Evolutionary conservation across 805 yeast genomes (phyloP).

Genomic region (Nakazawaea sp.): DNA sequence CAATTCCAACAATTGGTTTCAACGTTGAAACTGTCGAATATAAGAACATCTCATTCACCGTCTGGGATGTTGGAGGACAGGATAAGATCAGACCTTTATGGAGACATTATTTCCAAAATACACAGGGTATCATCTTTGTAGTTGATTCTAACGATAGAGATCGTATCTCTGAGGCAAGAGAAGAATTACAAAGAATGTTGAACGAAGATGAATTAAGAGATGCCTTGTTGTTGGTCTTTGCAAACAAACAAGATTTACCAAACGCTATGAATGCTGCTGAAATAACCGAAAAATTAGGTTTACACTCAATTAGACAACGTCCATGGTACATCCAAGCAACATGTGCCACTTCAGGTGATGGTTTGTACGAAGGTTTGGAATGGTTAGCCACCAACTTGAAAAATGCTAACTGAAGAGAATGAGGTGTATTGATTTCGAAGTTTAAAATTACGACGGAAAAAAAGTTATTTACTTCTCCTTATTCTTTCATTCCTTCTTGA

Average conservation of each 20-base stretch:
- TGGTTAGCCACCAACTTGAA: conserved; percentile 92
- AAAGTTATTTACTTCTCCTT: too few relatives aligned
- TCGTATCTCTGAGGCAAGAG: conserved; percentile 96
- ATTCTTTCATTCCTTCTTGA: too few relatives aligned
- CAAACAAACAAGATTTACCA: conserved; percentile 98
- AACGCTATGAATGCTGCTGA: conserved; percentile 99
- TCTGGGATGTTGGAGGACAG: conserved; percentile 99
- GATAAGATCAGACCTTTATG: conserved; percentile 97
- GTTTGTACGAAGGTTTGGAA: conserved; percentile 95
- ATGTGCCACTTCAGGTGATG: conserved; percentile 99
- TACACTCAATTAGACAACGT: conserved; percentile 96
- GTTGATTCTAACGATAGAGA: conserved; percentile 98
- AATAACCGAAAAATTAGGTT: conserved; percentile 93
- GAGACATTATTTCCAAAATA: conserved; percentile 98
- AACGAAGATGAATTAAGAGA: conserved; percentile 98
- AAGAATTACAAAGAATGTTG: conserved; percentile 96
- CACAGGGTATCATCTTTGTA: conserved; percentile 96
- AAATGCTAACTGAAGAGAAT: conserved; percentile 48
- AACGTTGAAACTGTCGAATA: conserved; percentile 96
- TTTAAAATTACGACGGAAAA: too few relatives aligned
- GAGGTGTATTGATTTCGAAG: too few relatives aligned
- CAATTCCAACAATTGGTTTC: conserved; percentile 96
- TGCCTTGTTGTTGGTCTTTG: conserved; percentile 90
- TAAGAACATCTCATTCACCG: conserved; percentile 93
- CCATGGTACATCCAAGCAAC: conserved; percentile 99